Percentiles rank a stretch among this genome's conserved stretches.
Evolutionary conservation across 495 filamentous ascomycete genomes (phyloP).

Genomic region (Amphirosellinia nigrospora): DNA sequence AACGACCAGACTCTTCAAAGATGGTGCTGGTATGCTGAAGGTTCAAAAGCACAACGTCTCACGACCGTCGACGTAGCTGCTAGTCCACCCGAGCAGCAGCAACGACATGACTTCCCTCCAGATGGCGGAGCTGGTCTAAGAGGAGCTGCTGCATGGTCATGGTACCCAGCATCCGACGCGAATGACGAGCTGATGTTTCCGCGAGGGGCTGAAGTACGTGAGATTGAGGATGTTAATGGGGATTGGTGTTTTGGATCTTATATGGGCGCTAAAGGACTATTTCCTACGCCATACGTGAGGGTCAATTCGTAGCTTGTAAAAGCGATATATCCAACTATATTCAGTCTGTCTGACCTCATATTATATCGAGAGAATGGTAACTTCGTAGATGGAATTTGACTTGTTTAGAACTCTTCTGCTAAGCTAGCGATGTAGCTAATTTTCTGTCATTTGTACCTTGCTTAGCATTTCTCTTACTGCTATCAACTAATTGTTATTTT

Average conservation of each 20-base stretch:
- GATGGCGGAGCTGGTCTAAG: slow-evolving; percentile 70
- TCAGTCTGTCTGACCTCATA: neutral
- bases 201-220: slow-evolving; percentile 76
- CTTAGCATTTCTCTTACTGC: too few relatives aligned
- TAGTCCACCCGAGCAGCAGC: slow-evolving; percentile 34
- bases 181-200: slow-evolving; percentile 84
- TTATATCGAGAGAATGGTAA: neutral
- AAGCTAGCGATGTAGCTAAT: neutral
- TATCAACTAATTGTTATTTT: too few relatives aligned
- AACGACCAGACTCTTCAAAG: slow-evolving; percentile 34
- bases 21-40: slow-evolving; percentile 39
- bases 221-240: slow-evolving; percentile 81
- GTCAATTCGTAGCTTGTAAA: slow-evolving; percentile 26
- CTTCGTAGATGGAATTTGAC: neutral
- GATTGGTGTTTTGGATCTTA: slow-evolving; percentile 88
- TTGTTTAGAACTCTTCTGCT: neutral
- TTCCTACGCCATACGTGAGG: slow-evolving; percentile 74
- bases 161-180: slow-evolving; percentile 65
- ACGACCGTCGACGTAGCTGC: slow-evolving; percentile 41
- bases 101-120: slow-evolving; percentile 63
- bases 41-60: slow-evolving; percentile 37
- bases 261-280: slow-evolving; percentile 74
- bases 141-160: slow-evolving; percentile 72
- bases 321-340: neutral
- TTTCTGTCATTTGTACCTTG: too few relatives aligned